Conservation (phyloP, 305 asterid genomes). For the Caryopteris hybrid region DNA sequence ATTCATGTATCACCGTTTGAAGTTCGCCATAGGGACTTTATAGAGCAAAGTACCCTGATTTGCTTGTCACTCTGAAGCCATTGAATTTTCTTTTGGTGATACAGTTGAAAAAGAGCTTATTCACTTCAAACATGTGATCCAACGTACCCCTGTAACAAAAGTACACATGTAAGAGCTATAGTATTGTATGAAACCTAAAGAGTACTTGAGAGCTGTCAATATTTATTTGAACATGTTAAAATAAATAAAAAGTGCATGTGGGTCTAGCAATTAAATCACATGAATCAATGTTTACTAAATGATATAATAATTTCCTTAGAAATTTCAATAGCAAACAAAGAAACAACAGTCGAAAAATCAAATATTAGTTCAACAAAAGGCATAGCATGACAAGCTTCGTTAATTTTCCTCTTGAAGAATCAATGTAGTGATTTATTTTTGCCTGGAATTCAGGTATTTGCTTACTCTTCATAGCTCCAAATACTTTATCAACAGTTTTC, state of each 20-base stretch:
- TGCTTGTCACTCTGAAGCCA: background rate
- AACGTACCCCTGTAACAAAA: conserved; percentile 76
- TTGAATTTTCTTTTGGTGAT: background rate
- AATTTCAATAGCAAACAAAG: conserved; percentile 12
- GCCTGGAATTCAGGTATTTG: conserved; percentile 81
- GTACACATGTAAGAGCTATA: conserved; percentile 9
- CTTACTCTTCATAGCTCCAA: conserved; percentile 88
- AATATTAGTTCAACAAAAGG: conserved; percentile 14
- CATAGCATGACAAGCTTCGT: conserved; percentile 97
- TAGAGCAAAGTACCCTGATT: conserved; percentile 14
- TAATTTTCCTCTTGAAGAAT: conserved; percentile 83
- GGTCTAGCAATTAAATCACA: background rate
- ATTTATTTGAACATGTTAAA: background rate
- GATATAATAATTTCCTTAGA: background rate
- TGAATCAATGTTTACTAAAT: background rate
- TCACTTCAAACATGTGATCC: conserved; percentile 33
- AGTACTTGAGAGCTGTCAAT: too few species aligned
- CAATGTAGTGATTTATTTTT: conserved; percentile 78
- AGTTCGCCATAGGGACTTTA: too few species aligned
- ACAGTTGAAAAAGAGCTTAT: conserved; percentile 7
- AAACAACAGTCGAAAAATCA: conserved; percentile 1
- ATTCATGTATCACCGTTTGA: conserved; percentile 25
- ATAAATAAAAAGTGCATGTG: background rate
- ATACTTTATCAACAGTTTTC: conserved; percentile 97
- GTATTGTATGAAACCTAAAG: background rate